These are phyloP conservation scores for Mychonastes homosphaera DNA, from an alignment of 139 green algal species.

Conservation along the genomic window DNA sequence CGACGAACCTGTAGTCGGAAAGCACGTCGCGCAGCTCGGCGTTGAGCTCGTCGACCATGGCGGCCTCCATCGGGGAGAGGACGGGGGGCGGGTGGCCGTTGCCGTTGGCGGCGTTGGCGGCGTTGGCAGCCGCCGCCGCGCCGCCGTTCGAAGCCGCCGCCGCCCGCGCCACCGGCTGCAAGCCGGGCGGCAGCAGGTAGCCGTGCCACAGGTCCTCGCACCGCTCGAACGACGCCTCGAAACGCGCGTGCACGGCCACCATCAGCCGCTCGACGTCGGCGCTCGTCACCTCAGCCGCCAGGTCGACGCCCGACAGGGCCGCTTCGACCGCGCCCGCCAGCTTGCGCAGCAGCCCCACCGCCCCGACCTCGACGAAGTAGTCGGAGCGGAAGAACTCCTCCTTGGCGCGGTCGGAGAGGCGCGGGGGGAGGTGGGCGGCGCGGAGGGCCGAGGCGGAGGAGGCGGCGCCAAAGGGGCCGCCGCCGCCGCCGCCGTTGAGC, in stretches of 20 bases:
- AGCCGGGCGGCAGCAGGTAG: constrained; percentile 17
- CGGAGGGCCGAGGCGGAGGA: neutral
- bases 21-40: constrained; percentile 12
- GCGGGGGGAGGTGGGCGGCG: neutral
- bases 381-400: constrained; percentile 25
- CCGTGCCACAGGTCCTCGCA: constrained; percentile 13
- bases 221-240: constrained; percentile 13
- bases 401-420: no score
- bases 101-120: neutral
- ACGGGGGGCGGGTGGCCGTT: neutral
- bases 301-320: constrained; percentile 8
- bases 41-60: constrained; percentile 22
- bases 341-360: constrained; percentile 14
- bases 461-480: no score
- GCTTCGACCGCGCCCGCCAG: constrained; percentile 11
- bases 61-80: constrained; percentile 14
- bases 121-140: neutral
- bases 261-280: constrained; percentile 16
- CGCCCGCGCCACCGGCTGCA: neutral
- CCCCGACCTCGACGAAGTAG: constrained; percentile 21
- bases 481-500: neutral
- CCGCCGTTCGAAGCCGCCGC: neutral
- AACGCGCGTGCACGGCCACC: constrained; percentile 11
- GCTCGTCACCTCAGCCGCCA: neutral
- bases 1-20: constrained; percentile 21